Percentiles rank a stretch among this genome's conserved stretches.
phyloP scores from a whole-genome alignment of 139 green algal species.

The Asterochloris sp. region DNA sequence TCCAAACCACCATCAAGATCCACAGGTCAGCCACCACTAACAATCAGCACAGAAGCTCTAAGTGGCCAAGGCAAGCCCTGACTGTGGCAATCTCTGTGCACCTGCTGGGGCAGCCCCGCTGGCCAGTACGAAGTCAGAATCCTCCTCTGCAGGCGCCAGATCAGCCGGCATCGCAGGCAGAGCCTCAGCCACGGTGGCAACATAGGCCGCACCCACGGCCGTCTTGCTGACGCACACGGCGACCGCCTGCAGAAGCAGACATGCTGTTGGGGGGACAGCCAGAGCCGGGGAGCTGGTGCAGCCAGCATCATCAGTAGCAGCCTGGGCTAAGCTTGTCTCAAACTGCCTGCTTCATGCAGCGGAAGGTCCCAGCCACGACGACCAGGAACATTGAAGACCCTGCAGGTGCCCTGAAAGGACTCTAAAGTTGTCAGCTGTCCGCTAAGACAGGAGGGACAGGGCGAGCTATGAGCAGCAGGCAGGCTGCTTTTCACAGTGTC shows the following conservation, averaged over 20 bases:
- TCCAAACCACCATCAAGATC: not conserved
- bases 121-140: conserved; percentile 1
- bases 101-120: conserved; percentile 3
- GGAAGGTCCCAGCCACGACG: not conserved
- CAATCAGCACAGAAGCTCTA: not conserved
- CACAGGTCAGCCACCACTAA: not conserved
- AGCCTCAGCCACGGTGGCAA: conserved; percentile 7
- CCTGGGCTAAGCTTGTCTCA: not conserved
- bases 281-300: not conserved
- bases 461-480: too few species aligned
- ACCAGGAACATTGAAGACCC: not conserved
- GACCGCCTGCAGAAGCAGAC: conserved; percentile 1
- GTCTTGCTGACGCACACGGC: not conserved
- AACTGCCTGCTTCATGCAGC: not conserved
- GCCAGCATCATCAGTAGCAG: too few species aligned
- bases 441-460: not conserved
- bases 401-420: not conserved
- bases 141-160: not conserved
- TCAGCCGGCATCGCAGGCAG: conserved; percentile 1
- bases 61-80: not conserved
- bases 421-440: not conserved
- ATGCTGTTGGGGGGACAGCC: not conserved
- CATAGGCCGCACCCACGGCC: not conserved
- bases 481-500: not conserved
- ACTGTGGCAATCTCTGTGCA: not conserved